phyloP scores from a whole-genome alignment of 768 basidiomycete genomes.

The Scleroderma citrinum region DNA sequence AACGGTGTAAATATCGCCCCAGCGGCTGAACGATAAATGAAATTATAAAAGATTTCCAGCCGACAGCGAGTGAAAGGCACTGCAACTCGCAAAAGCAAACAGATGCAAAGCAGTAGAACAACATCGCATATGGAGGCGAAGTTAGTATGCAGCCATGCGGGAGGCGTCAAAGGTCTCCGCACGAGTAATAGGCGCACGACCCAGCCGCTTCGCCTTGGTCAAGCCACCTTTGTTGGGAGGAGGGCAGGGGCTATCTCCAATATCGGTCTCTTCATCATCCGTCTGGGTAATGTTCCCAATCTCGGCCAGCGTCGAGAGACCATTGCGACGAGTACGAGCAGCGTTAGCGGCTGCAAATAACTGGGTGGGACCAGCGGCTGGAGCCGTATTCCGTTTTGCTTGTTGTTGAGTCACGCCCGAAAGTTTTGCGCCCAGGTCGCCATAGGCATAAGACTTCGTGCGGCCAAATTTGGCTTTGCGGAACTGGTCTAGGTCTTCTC shows the following conservation, averaged over 20 bases:
- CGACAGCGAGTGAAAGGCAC: neutral
- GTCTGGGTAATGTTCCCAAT: slow-evolving; percentile 56
- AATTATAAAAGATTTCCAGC: neutral
- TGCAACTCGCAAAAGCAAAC: slow-evolving; percentile 1
- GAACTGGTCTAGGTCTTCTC: slow-evolving; percentile 88
- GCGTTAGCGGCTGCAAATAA: slow-evolving; percentile 68
- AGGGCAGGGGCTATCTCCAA: slow-evolving; percentile 87
- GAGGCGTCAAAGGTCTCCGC: slow-evolving; percentile 68
- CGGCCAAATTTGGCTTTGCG: slow-evolving; percentile 83
- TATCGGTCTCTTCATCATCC: slow-evolving; percentile 72
- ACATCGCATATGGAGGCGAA: slow-evolving; percentile 12
- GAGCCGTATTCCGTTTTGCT: slow-evolving; percentile 64
- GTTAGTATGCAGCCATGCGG: slow-evolving; percentile 44
- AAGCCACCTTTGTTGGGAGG: slow-evolving; percentile 56
- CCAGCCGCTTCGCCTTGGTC: slow-evolving; percentile 54
- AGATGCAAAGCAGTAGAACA: slow-evolving; percentile 1
- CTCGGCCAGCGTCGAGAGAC: slow-evolving; percentile 60
- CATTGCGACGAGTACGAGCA: slow-evolving; percentile 58
- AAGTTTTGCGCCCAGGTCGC: slow-evolving; percentile 54
- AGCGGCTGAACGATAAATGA: neutral
- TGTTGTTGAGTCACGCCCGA: slow-evolving; percentile 31
- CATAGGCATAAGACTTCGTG: slow-evolving; percentile 89
- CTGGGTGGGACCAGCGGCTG: slow-evolving; percentile 41
- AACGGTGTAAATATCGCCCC: neutral
- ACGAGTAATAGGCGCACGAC: slow-evolving; percentile 43